Percentiles rank a stretch among this genome's conserved stretches.
Evolutionary conservation across 176 grass and related monocot genomes (phyloP).

Genomic region (Bonia amplexicaulis): DNA sequence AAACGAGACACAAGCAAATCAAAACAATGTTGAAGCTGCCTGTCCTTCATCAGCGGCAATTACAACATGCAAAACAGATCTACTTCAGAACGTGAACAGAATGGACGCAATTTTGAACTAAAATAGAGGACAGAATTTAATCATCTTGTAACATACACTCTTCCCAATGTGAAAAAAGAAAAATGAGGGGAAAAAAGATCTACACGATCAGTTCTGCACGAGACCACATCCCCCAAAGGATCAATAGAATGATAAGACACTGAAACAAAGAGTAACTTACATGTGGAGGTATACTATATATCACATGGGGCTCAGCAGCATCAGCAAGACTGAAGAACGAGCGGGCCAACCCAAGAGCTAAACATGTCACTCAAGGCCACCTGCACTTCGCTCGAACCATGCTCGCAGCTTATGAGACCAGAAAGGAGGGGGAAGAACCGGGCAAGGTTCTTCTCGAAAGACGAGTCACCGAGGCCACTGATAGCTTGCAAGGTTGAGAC

Average conservation of each 20-base stretch:
- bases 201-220: conserved; percentile 11
- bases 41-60: not conserved
- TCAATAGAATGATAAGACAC: not conserved
- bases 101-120: conserved; percentile 31
- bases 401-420: conserved; percentile 85
- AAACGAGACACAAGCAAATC: not conserved
- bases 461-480: conserved; percentile 50
- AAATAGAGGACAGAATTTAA: conserved; percentile 34
- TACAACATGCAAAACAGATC: not conserved
- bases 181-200: not conserved
- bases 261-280: conserved; percentile 40
- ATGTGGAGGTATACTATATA: conserved; percentile 31
- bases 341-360: conserved; percentile 65
- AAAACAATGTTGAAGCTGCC: not conserved
- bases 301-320: conserved; percentile 16
- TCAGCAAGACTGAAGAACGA: conserved; percentile 82
- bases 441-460: conserved; percentile 75
- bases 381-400: conserved; percentile 94
- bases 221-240: conserved; percentile 17
- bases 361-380: conserved; percentile 88
- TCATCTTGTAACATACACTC: conserved; percentile 43
- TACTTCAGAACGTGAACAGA: conserved; percentile 3
- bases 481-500: conserved; percentile 90
- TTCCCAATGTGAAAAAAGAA: conserved; percentile 9
- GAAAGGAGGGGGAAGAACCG: conserved; percentile 87